A percentile compares a stretch with the other conserved stretches of the same genome.
phyloP scores from a whole-genome alignment of 805 yeast species.

The Kregervanrija pseudodelftensis region DNA sequence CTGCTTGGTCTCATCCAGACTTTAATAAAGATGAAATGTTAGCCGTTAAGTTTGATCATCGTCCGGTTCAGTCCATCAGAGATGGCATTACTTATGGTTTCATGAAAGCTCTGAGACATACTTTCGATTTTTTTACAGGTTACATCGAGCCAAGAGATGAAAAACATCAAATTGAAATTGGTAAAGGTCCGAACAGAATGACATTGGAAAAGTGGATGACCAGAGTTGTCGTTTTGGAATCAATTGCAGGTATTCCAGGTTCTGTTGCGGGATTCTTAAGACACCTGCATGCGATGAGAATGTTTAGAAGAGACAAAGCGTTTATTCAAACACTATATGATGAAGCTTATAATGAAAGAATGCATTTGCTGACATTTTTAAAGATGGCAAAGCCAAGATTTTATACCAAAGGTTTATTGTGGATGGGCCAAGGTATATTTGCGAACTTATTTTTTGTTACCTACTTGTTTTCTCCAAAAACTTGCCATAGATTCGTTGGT shows the following conservation, averaged over 20 bases:
- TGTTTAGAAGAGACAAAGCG: slow-evolving; percentile 59
- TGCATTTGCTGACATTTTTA: slow-evolving; percentile 66
- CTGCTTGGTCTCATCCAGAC: slow-evolving; percentile 39
- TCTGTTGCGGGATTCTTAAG: slow-evolving; percentile 68
- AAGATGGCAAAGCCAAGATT: slow-evolving; percentile 56
- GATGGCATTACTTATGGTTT: slow-evolving; percentile 48
- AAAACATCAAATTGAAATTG: slow-evolving; percentile 21
- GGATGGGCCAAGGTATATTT: slow-evolving; percentile 65
- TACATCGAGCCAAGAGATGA: slow-evolving; percentile 48
- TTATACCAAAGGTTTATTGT: slow-evolving; percentile 47
- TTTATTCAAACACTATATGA: slow-evolving; percentile 70
- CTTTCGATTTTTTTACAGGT: slow-evolving; percentile 60
- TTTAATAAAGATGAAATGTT: slow-evolving; percentile 32
- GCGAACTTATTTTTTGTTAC: slow-evolving; percentile 56
- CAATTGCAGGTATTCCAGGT: slow-evolving; percentile 78
- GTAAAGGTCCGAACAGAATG: slow-evolving; percentile 38
- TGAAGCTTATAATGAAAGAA: slow-evolving; percentile 73
- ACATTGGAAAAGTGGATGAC: slow-evolving; percentile 59
- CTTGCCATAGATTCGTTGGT: slow-evolving; percentile 72
- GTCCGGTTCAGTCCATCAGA: slow-evolving; percentile 37
- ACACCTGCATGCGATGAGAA: slow-evolving; percentile 56
- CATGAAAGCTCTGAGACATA: slow-evolving; percentile 36
- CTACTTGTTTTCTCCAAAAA: slow-evolving; percentile 51
- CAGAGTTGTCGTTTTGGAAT: slow-evolving; percentile 55
- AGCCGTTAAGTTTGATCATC: slow-evolving; percentile 41